phyloP scores from a whole-genome alignment of 2,329 filamentous ascomycete genomes.

The Fusarium camptoceras region DNA sequence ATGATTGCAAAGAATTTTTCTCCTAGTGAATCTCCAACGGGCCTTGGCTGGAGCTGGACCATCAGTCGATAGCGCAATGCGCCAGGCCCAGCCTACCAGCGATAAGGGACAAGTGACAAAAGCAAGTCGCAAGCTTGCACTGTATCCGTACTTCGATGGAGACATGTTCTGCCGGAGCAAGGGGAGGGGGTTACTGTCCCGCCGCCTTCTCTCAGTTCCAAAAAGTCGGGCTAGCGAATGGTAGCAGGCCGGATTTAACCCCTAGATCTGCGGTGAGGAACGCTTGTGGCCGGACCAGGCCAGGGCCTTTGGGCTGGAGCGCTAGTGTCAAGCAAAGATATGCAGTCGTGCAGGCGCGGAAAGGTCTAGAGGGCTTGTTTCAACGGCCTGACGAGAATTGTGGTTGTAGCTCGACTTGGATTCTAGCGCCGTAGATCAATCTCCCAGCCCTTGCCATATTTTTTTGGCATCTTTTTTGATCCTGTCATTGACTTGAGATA shows the following conservation, averaged over 20 bases:
- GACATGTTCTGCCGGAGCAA: conserved; percentile 37
- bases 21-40: conserved; percentile 9
- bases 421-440: conserved; percentile 28
- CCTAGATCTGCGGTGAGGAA: conserved; percentile 40
- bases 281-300: conserved; percentile 39
- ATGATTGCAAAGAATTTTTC: conserved; percentile 26
- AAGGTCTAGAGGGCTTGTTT: conserved; percentile 31
- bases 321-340: conserved; percentile 20
- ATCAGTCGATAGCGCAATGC: conserved; percentile 28
- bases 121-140: conserved; percentile 26
- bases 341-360: conserved; percentile 20
- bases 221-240: conserved; percentile 42
- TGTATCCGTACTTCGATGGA: conserved; percentile 25
- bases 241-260: conserved; percentile 37
- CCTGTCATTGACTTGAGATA: not conserved
- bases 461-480: conserved; percentile 1
- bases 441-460: not conserved
- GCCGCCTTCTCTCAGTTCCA: conserved; percentile 37
- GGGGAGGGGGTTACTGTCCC: conserved; percentile 33
- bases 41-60: conserved; percentile 11
- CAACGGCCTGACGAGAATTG: conserved; percentile 38
- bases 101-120: conserved; percentile 33
- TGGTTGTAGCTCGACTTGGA: conserved; percentile 25
- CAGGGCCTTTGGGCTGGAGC: conserved; percentile 34
- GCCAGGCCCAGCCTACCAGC: conserved; percentile 20